Evolutionary conservation across 1,284 basidiomycete genomes (phyloP).

Genomic region (Kalmanozyma brasiliensis): DNA sequence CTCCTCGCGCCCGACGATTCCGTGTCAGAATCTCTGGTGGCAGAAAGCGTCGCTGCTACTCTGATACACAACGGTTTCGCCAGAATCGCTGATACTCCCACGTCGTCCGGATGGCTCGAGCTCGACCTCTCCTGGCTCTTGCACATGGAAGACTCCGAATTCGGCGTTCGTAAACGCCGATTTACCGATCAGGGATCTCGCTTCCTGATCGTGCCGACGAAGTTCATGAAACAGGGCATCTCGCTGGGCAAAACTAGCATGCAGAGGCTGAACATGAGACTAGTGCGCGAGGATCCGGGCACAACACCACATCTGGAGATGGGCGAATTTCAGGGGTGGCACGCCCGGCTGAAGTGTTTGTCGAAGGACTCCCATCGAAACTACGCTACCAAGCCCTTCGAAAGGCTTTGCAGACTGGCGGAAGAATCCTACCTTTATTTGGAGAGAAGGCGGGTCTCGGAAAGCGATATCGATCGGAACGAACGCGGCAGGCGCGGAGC

Average conservation of each 20-base stretch:
- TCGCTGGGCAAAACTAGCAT: neutral
- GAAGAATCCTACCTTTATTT: too few species aligned
- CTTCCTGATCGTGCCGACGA: slow-evolving; percentile 12
- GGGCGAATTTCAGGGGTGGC: neutral
- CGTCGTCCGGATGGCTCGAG: slow-evolving; percentile 11
- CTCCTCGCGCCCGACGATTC: too few species aligned
- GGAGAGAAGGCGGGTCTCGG: too few species aligned
- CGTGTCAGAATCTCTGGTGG: too few species aligned
- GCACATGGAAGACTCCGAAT: neutral
- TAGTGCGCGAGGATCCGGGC: neutral
- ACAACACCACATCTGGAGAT: neutral
- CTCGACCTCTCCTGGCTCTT: neutral
- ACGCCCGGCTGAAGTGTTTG: neutral
- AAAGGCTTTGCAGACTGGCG: slow-evolving; percentile 5
- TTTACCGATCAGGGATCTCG: too few species aligned
- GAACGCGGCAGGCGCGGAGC: too few species aligned
- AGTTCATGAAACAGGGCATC: slow-evolving; percentile 6
- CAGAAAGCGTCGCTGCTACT: too few species aligned
- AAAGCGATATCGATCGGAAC: too few species aligned
- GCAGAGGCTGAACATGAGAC: neutral
- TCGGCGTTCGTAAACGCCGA: too few species aligned
- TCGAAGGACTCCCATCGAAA: rapidly evolving
- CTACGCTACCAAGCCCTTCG: neutral
- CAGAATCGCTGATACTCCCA: too few species aligned
- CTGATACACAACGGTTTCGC: too few species aligned